Percentiles rank a stretch among this genome's conserved stretches.
Evolutionary conservation across 305 asterid species (phyloP).

Genomic region (Euphrasia arctica): DNA sequence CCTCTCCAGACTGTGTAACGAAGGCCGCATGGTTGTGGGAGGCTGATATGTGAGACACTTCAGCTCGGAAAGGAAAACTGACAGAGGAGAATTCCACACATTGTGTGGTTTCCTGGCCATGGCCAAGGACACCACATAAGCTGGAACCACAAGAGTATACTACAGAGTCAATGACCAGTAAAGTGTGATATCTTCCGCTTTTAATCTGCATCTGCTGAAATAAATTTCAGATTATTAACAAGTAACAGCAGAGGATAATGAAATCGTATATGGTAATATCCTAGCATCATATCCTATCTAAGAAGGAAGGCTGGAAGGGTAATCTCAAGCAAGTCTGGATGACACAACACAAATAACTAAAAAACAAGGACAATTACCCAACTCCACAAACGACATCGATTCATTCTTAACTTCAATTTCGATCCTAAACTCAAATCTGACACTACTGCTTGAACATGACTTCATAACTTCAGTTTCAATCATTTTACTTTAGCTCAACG

Average conservation of each 20-base stretch:
- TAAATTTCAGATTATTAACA: constrained; percentile 28
- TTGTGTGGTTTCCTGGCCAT: constrained; percentile 75
- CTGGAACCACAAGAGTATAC: constrained; percentile 88
- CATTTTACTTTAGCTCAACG: constrained; percentile 7
- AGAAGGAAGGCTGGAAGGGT: not conserved
- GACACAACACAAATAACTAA: not conserved
- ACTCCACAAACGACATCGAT: not conserved
- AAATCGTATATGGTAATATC: not conserved
- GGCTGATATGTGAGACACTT: constrained; percentile 72
- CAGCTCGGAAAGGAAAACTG: constrained; percentile 52
- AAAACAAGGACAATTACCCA: not conserved
- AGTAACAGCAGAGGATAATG: not conserved
- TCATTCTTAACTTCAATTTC: not conserved
- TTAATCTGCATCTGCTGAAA: constrained; percentile 76
- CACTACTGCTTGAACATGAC: not conserved
- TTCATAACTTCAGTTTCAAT: not conserved
- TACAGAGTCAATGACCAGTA: constrained; percentile 57
- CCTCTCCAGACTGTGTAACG: constrained; percentile 74
- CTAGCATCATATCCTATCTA: not conserved
- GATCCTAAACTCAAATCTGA: not conserved
- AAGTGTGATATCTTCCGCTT: constrained; percentile 78
- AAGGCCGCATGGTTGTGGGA: constrained; percentile 89
- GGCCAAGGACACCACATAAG: constrained; percentile 90
- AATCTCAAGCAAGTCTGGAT: not conserved
- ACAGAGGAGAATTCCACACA: constrained; percentile 65